A percentile compares a stretch with the other conserved stretches of the same genome.
These are phyloP conservation scores for Cladosporium sp. DNA, from an alignment of 2,329 filamentous ascomycete genomes.

Conservation along the genomic window DNA sequence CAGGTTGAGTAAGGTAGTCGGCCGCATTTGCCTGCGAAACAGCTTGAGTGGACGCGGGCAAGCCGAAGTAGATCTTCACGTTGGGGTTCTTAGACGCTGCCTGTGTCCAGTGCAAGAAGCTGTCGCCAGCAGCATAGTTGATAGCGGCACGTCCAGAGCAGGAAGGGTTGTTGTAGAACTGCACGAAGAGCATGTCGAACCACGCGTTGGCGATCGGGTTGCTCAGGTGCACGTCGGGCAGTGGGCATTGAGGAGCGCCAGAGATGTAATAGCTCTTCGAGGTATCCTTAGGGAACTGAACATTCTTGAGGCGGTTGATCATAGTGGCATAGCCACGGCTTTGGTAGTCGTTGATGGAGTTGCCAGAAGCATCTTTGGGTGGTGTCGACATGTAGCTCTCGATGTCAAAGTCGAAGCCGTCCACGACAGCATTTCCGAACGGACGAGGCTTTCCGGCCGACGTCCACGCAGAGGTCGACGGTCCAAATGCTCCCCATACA, in stretches of 20 bases:
- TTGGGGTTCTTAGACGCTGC: conserved; percentile 31
- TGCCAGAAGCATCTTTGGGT: conserved; percentile 31
- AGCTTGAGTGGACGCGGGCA: conserved; percentile 32
- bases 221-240: conserved; percentile 44
- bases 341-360: conserved; percentile 28
- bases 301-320: conserved; percentile 44
- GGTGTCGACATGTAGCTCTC: conserved; percentile 32
- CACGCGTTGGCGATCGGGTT: conserved; percentile 33
- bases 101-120: conserved; percentile 45
- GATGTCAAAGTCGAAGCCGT: conserved; percentile 52
- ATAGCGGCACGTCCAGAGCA: conserved; percentile 43
- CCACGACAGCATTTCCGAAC: conserved; percentile 46
- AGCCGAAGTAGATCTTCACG: conserved; percentile 53
- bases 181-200: conserved; percentile 44
- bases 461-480: conserved; percentile 30
- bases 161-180: conserved; percentile 47
- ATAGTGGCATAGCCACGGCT: conserved; percentile 38
- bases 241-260: conserved; percentile 45
- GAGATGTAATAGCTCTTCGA: conserved; percentile 45
- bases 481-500: conserved; percentile 45
- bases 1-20: conserved; percentile 45
- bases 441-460: conserved; percentile 36
- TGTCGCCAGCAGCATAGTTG: conserved; percentile 34
- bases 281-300: conserved; percentile 34
- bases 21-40: conserved; percentile 20